Percentiles rank a stretch among this genome's conserved stretches.
Conservation (phyloP, 2,329 filamentous ascomycete species). For the Penicillium janthinellum region DNA sequence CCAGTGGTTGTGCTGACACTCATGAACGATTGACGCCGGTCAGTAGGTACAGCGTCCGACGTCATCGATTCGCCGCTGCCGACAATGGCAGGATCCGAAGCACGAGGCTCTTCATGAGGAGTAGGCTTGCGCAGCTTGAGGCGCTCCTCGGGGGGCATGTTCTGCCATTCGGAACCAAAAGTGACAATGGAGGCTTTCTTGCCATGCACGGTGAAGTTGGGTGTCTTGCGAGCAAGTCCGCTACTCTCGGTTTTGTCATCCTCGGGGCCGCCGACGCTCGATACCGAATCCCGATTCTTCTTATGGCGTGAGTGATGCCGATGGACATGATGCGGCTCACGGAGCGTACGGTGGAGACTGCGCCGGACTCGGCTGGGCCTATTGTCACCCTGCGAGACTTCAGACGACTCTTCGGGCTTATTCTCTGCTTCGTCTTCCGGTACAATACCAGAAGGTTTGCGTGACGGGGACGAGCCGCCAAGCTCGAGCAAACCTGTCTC, state of each 20-base stretch:
- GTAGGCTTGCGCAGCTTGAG: slow-evolving; percentile 62
- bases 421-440: slow-evolving; percentile 48
- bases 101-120: slow-evolving; percentile 41
- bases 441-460: slow-evolving; percentile 42
- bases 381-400: slow-evolving; percentile 48
- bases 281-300: slow-evolving; percentile 73
- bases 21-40: slow-evolving; percentile 62
- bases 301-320: slow-evolving; percentile 69
- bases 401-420: slow-evolving; percentile 41
- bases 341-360: slow-evolving; percentile 84
- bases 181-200: slow-evolving; percentile 98
- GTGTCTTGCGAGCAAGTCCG: slow-evolving; percentile 74
- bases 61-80: slow-evolving; percentile 32
- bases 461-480: slow-evolving; percentile 46
- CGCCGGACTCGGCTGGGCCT: slow-evolving; percentile 71
- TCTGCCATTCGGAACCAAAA: slow-evolving; percentile 90
- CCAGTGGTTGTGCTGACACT: slow-evolving; percentile 69
- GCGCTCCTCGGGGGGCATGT: slow-evolving; percentile 72
- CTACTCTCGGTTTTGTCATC: slow-evolving; percentile 60
- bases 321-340: slow-evolving; percentile 69
- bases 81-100: slow-evolving; percentile 35
- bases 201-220: slow-evolving; percentile 93
- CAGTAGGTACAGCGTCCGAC: slow-evolving; percentile 37
- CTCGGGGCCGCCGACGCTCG: slow-evolving; percentile 58
- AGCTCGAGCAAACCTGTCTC: slow-evolving; percentile 66